phyloP scores from a whole-genome alignment of 2,329 filamentous ascomycete species.

The Knufia fluminis region DNA sequence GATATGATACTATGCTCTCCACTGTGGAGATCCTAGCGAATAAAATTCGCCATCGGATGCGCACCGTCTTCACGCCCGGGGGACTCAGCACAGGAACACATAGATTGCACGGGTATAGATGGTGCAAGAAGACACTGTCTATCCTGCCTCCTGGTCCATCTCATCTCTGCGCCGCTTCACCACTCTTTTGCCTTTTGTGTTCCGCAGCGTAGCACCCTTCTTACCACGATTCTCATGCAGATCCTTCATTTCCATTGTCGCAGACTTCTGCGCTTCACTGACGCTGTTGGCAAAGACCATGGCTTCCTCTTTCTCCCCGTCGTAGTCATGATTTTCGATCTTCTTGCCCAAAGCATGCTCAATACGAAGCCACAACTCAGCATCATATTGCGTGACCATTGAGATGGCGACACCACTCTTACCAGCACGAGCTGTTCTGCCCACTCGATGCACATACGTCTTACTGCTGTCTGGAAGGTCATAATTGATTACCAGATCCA shows the following conservation, averaged over 20 bases:
- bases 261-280: constrained; percentile 71
- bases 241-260: constrained; percentile 71
- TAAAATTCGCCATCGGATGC: too few relatives aligned
- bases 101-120: not conserved
- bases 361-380: constrained; percentile 71
- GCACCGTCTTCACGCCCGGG: not conserved
- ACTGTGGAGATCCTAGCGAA: too few relatives aligned
- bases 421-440: constrained; percentile 75
- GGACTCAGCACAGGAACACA: not conserved
- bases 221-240: constrained; percentile 52
- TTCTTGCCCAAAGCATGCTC: constrained; percentile 74
- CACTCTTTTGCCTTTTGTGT: constrained; percentile 36
- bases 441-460: constrained; percentile 83
- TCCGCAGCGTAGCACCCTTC: constrained; percentile 32
- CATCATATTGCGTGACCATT: constrained; percentile 78
- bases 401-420: constrained; percentile 74
- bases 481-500: constrained; percentile 77
- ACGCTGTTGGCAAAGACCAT: constrained; percentile 70
- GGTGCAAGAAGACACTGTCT: constrained; percentile 9
- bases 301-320: constrained; percentile 68
- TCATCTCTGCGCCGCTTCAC: constrained; percentile 48
- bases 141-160: constrained; percentile 71
- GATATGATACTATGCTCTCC: too few relatives aligned
- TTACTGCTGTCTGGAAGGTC: constrained; percentile 78
- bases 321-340: constrained; percentile 50